Conservation (phyloP, 768 basidiomycete species). For the Amanita muscaria region DNA sequence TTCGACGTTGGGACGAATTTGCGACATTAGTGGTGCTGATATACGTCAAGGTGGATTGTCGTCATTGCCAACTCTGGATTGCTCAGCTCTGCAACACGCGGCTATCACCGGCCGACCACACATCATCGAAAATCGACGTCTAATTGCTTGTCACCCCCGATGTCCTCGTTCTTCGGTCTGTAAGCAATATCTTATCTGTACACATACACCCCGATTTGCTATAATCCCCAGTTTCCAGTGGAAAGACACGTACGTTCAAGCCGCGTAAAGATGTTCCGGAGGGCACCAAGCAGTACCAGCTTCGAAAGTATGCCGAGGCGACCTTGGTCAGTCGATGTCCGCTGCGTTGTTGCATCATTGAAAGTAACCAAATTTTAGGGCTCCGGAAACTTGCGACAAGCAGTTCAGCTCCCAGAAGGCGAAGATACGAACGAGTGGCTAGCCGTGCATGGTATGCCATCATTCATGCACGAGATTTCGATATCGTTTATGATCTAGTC, state of each 20-base stretch:
- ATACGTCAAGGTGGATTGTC: neutral
- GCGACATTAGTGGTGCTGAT: neutral
- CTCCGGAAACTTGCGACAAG: slow-evolving; percentile 88
- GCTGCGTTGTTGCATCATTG: neutral
- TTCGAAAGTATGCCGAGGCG: slow-evolving; percentile 97
- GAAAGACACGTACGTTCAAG: slow-evolving; percentile 92
- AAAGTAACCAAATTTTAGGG: slow-evolving; percentile 41
- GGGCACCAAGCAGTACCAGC: slow-evolving; percentile 95
- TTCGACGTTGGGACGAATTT: slow-evolving; percentile 1
- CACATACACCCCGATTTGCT: neutral
- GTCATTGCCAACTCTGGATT: too few relatives aligned
- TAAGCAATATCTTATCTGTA: slow-evolving; percentile 30
- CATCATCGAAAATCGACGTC: too few relatives aligned
- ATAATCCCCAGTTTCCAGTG: slow-evolving; percentile 32
- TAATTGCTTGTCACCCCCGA: slow-evolving; percentile 26
- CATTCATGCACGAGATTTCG: neutral
- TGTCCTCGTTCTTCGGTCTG: slow-evolving; percentile 90
- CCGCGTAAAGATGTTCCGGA: slow-evolving; percentile 92
- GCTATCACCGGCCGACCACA: neutral
- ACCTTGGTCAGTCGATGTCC: slow-evolving; percentile 53
- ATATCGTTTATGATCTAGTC: slow-evolving; percentile 36
- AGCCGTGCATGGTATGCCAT: slow-evolving; percentile 84
- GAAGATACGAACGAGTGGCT: slow-evolving; percentile 99
- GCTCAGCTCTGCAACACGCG: neutral
- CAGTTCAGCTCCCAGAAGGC: slow-evolving; percentile 92